Evolutionary conservation across 495 filamentous ascomycete species (phyloP), one percentile per base, ranked within the genome.

Genomic region (Podospora comata): DNA sequence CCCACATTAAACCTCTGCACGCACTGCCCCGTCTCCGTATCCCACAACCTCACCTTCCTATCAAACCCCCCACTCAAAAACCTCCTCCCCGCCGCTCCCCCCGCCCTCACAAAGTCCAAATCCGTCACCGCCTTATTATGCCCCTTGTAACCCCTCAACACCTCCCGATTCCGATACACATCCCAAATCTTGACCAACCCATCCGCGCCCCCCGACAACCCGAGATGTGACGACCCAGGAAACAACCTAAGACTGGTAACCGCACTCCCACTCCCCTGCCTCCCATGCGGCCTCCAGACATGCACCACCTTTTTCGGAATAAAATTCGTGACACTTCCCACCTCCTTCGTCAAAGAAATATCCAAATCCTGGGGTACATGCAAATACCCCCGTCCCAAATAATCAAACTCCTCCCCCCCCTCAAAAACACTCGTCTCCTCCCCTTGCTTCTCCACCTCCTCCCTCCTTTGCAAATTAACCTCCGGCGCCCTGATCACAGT

Each of bases 321-420:
- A 74, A 88, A 99, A 79, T 96, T 97, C 74, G 92, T 94, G 75
- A 86, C 73, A 67, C 85, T 90, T 72, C 91, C 92, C 23, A 81
- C 72, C 68, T 96, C 94, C 74, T 95, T 96, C 67, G 82, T 84
- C 70, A 99, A 82, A 74, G 96, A 92, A 76, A 97, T 85, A 77
- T 94, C 94, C 74, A 98, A 81, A 79, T 97, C 95, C 77, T 93
- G 92, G n/a, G 95, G 95, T 4, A 98, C 86, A 79, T 98, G 96
- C 91, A 95, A 93, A 75, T 93, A 94, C 23, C 93, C 96, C 69
- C 95, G 82, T 39, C 95, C 95, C 73, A 92, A 88, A 79, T 98
- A 98, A 77, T 98, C 96, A 82, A 88, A 89, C 77, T 91, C 79
- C 72, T 90, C 83, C n/a, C 82, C 80, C 58, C 93, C 96, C 67